A percentile compares a stretch with the other conserved stretches of the same genome.
These are phyloP conservation scores for Chlorella sp. DNA, from an alignment of 139 green algal species.

Conservation along the genomic window DNA sequence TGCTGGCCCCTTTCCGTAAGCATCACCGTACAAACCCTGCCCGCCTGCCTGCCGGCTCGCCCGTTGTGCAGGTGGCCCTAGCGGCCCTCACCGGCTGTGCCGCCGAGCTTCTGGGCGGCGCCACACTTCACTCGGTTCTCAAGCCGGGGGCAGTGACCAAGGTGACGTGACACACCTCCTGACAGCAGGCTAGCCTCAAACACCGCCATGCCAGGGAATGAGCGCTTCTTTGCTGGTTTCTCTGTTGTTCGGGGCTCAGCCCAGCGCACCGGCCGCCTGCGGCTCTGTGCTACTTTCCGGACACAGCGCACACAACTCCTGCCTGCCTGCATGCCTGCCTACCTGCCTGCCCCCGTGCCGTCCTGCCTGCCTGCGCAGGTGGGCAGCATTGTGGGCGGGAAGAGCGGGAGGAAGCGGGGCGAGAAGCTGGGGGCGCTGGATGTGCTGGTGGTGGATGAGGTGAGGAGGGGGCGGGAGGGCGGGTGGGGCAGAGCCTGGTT, in stretches of 20 bases:
- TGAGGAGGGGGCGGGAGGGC: neutral
- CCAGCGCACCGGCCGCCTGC: too few species aligned
- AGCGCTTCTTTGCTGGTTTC: neutral
- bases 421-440: conserved; percentile 1
- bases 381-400: neutral
- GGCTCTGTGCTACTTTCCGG: too few species aligned
- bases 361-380: neutral
- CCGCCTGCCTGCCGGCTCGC: neutral
- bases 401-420: neutral
- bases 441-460: conserved; percentile 5
- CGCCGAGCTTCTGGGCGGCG: neutral
- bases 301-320: neutral
- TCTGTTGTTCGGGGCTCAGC: neutral
- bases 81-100: conserved; percentile 2
- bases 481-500: neutral
- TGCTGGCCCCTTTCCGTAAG: neutral
- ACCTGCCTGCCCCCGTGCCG: neutral
- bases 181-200: neutral
- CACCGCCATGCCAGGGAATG: too few species aligned
- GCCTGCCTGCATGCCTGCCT: neutral
- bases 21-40: neutral
- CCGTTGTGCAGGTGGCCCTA: neutral
- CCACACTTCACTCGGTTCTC: neutral
- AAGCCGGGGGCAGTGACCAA: neutral
- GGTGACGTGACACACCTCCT: neutral